These are phyloP conservation scores for Aspergillus sergii DNA, from an alignment of 2,329 filamentous ascomycete genomes.

Conservation along the genomic window DNA sequence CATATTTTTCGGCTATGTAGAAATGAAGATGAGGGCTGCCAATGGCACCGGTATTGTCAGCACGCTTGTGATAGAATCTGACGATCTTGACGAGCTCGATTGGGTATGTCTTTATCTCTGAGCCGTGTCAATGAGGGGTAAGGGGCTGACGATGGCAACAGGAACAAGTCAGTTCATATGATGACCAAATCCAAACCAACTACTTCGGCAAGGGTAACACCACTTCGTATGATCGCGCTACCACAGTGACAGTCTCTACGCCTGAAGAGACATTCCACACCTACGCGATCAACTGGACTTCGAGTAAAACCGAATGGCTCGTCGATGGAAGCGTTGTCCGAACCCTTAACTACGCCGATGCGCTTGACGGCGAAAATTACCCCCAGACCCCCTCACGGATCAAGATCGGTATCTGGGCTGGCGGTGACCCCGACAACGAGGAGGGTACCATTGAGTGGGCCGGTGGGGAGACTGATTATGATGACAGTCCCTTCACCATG, in stretches of 20 bases:
- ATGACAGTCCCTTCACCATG: slow-evolving; percentile 71
- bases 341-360: slow-evolving; percentile 62
- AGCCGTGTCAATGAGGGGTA: slow-evolving; percentile 51
- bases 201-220: slow-evolving; percentile 95
- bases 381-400: slow-evolving; percentile 75
- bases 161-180: slow-evolving; percentile 41
- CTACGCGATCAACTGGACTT: slow-evolving; percentile 65
- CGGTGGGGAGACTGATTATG: slow-evolving; percentile 69
- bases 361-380: slow-evolving; percentile 60
- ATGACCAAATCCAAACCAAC: slow-evolving; percentile 69
- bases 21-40: slow-evolving; percentile 81
- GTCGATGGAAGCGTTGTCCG: slow-evolving; percentile 66
- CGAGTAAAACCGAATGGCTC: slow-evolving; percentile 64
- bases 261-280: slow-evolving; percentile 56
- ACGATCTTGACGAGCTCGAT: slow-evolving; percentile 93
- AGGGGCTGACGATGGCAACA: slow-evolving; percentile 25
- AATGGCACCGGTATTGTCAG: slow-evolving; percentile 92
- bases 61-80: slow-evolving; percentile 85
- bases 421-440: slow-evolving; percentile 53
- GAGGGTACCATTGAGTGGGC: slow-evolving; percentile 67
- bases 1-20: slow-evolving; percentile 95
- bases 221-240: slow-evolving; percentile 75
- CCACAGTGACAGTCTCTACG: slow-evolving; percentile 67
- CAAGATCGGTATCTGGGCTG: slow-evolving; percentile 71
- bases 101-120: slow-evolving; percentile 74